Percentiles rank a stretch among this genome's conserved stretches.
These are phyloP conservation scores for Metschnikowia aberdeeniae DNA, from an alignment of 805 yeast genomes.

Conservation along the genomic window DNA sequence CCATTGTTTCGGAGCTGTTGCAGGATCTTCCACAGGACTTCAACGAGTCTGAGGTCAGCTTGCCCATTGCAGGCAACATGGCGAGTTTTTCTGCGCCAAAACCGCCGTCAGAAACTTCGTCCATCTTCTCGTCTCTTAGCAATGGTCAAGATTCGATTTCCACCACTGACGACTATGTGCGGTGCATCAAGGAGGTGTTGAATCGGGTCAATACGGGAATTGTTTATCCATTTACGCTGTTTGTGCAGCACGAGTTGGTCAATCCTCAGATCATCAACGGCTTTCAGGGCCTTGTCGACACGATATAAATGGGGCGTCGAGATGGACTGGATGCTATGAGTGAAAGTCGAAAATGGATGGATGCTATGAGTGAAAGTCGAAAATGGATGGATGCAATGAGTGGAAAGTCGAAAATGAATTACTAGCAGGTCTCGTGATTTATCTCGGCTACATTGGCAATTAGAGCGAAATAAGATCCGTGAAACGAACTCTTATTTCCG, in stretches of 20 bases:
- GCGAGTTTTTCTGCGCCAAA: background rate
- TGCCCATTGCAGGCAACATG: background rate
- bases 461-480: no score
- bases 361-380: no score
- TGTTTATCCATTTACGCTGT: constrained; percentile 33
- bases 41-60: constrained; percentile 3
- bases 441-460: no score
- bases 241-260: constrained; percentile 30
- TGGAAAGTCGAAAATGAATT: no score
- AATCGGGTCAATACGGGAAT: constrained; percentile 32
- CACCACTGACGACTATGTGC: constrained; percentile 31
- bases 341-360: no score
- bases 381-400: no score
- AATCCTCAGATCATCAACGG: constrained; percentile 26
- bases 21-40: constrained; percentile 1
- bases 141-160: constrained; percentile 20
- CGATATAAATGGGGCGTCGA: constrained; percentile 11
- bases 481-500: no score
- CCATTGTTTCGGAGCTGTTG: constrained; percentile 25
- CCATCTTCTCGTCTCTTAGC: constrained; percentile 34
- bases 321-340: no score
- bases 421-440: no score
- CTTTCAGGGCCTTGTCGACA: constrained; percentile 27
- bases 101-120: constrained; percentile 25
- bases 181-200: constrained; percentile 24